Base-by-base conservation (phyloP, 108 stramenopile genomes). In the Mediolabrus comicus region DNA sequence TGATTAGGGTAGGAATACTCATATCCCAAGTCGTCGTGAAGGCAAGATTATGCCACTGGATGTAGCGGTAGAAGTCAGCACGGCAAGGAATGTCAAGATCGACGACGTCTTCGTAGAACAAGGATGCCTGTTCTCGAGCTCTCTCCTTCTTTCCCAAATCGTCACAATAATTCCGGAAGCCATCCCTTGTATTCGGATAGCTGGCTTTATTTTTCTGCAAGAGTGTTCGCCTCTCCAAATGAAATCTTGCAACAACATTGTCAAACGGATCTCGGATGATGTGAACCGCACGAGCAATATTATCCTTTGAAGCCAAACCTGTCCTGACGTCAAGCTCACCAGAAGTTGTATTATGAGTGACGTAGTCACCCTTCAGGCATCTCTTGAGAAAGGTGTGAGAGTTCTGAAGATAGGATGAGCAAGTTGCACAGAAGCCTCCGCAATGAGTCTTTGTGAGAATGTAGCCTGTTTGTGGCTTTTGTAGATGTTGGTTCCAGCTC, bases 361-460 rank as follows among this genome's bases (percentile, higher is more conserved):
- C 49, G 28, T 7, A 19, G 31, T 56, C 59, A 7, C 62, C 59
- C 17, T 49, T 53, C 3, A 41, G 25, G 35, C 76, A 80, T 19
- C 53, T 33, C 4, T 43, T 28, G 24, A 80, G 53, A 69, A 86
- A 90, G 1, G 36, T 31, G 28, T 72, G 33, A 9, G 72, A n/a
- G 3, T 72, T 78, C 31, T 77, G 72, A 24, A 87, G 32, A 57
- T 87, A 86, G 19, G 62, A 58, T 5, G 71, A 39, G 7, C 84
- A 80, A 25, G 59, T 71, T 61, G 78, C 83, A 27, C 83, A 31
- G n/a, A n/a, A n/a, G n/a, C 77, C 79, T 7, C 90, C 90, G 64
- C 90, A 91, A 69, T 91, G 90, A 3, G 90, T 88, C 62, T 91
- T 91, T 30, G 84, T 85, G 2, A 90, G 53, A 4, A 90, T 83